These are phyloP conservation scores for Rhynchospora pubera DNA, from an alignment of 176 grass and related monocot genomes.

Conservation along the genomic window DNA sequence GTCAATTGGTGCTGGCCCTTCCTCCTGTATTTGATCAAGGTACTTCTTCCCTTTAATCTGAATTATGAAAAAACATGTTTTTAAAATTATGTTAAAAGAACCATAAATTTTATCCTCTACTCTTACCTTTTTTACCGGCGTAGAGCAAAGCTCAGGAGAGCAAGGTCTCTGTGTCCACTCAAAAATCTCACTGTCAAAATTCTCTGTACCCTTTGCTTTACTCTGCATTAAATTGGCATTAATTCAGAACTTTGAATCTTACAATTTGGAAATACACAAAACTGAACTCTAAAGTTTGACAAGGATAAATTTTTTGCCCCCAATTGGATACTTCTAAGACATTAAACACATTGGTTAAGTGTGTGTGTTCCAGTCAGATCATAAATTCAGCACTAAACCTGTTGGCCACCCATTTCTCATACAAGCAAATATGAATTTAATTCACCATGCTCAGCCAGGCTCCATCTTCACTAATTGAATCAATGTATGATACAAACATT, in stretches of 20 bases:
- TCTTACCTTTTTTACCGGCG: conserved; percentile 45
- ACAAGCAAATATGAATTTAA: not conserved
- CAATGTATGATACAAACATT: not conserved
- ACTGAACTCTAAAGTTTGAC: not conserved
- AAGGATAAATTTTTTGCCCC: not conserved
- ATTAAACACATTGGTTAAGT: not conserved
- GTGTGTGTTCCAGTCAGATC: not conserved
- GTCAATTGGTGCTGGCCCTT: conserved; percentile 20
- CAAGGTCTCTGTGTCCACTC: conserved; percentile 80
- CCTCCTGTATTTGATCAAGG: conserved; percentile 43
- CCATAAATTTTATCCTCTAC: not conserved
- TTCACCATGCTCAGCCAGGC: not conserved
- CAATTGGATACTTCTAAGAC: not conserved
- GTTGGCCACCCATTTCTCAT: not conserved
- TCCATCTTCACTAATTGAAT: not conserved
- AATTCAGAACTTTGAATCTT: not conserved
- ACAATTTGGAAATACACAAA: not conserved
- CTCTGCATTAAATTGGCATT: conserved; percentile 48
- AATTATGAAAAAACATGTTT: conserved; percentile 14
- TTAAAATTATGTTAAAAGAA: conserved; percentile 1
- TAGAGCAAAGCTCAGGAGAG: conserved; percentile 72
- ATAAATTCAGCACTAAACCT: not conserved
- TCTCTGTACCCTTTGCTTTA: conserved; percentile 28
- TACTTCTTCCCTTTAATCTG: conserved; percentile 34
- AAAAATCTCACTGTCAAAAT: conserved; percentile 77